Evolutionary conservation across 306 rosid genomes (phyloP), one percentile per base, ranked within the genome.

Genomic region (Quercus engelmannii): DNA sequence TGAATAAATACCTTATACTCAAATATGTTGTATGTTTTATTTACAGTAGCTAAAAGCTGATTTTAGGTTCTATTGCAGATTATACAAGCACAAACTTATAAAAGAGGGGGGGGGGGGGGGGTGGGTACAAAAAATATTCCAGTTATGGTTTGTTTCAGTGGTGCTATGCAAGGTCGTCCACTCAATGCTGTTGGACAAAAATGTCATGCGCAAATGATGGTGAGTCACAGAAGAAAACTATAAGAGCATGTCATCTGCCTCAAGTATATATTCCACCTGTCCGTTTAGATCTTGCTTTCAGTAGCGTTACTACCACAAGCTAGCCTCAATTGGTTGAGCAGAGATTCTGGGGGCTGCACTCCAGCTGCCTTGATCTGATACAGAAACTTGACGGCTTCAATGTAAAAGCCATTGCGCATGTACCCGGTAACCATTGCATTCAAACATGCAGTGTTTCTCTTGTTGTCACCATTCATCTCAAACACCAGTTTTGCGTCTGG

Each of bases 381-480:
- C 62, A 91, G 75, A 73, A 88, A 81, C 86, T 87, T 91, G 10
- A 89, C 77, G 51, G 95, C 95, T 73, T 89, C 89, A 62, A 87
- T 23, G 69, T 87, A 57, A 70, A 82, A 33, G 38, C 76, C 91
- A 79, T 82, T 83, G 5, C 83, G 79, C 75, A 83, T 65, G 77
- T 80, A 91, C 43, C 87, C 76, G 71, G 72, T 81, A 64, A 89
- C 85, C 91, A 90, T 87, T 31, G 94, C 94, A 87, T 90, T 90
- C 94, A 89, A 90, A 71, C 82, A 81, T 46, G 85, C 92, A 35
- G 26, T 68, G 35, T 82, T 83, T 73, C 77, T 57, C 72, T 83
- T 80, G 55, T 83, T 80, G 55, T 82, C 52, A 49, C 35, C 55
- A 73, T 20, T 71, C 81, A 77, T 87, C 74, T 83, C 85, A 82